Percentiles rank a stretch among this genome's conserved stretches.
phyloP scores from a whole-genome alignment of 2,329 filamentous ascomycete genomes.

The Cryphonectria radicalis region DNA sequence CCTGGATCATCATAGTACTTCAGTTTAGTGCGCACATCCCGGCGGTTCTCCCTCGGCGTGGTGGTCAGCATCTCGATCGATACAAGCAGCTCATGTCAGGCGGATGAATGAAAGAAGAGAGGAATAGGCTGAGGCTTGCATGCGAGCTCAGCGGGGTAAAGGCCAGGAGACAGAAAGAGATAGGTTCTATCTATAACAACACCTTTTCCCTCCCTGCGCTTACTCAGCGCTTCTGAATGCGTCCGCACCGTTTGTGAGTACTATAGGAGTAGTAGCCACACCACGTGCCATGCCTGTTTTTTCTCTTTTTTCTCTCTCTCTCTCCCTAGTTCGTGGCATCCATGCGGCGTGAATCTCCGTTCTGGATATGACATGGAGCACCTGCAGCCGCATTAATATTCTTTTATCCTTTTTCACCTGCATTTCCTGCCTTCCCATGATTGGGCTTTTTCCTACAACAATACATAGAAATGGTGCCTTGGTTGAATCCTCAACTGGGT shows the following conservation, averaged over 20 bases:
- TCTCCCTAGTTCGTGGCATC: too few species aligned
- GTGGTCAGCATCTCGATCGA: neutral
- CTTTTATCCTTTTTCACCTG: too few species aligned
- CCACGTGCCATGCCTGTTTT: neutral
- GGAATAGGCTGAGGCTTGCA: neutral
- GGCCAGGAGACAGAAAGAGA: too few species aligned
- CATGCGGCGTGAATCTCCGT: too few species aligned
- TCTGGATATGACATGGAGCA: neutral
- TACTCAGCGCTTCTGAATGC: neutral
- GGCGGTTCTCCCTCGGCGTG: neutral
- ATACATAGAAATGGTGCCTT: too few species aligned
- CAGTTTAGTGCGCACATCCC: constrained; percentile 15
- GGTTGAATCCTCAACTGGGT: too few species aligned
- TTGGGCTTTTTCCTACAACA: too few species aligned
- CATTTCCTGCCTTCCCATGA: too few species aligned
- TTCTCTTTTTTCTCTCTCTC: too few species aligned
- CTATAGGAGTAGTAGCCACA: too few species aligned
- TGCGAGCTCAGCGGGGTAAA: neutral
- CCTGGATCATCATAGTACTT: constrained; percentile 26
- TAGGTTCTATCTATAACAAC: neutral
- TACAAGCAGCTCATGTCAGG: neutral
- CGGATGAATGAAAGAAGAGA: neutral
- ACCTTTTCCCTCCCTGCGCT: neutral
- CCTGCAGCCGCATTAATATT: too few species aligned
- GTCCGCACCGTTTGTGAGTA: too few species aligned